Base-by-base conservation (phyloP, 2,329 filamentous ascomycete species). In the Aspergillus bombycis region DNA sequence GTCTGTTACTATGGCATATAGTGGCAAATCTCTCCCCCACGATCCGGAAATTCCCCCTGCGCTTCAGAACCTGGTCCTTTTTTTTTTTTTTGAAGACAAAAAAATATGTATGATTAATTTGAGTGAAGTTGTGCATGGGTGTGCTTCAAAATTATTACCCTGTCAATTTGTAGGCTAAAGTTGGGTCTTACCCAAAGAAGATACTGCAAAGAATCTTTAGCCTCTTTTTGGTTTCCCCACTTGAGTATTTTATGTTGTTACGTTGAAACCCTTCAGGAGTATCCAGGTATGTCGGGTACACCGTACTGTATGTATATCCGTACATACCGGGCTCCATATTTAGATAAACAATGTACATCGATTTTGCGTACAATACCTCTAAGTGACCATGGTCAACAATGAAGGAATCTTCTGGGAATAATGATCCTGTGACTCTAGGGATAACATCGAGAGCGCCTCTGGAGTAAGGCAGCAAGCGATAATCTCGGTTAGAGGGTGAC, bases 1-100 rank as follows among this genome's bases (percentile, higher is more conserved):
- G 52, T 50, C 48, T 50, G 56, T 55, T 54, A 64, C 58, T 65
- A 64, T 63, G 52, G 21, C n/a, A 58, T 57, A 61, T 69, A 70
- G 68, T 68, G 67, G 68, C 62, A 67, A 68, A 68, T 65, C 65
- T 68, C 23, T 61, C 58, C 68, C 68, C 71, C 71, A 72, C 71
- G 71, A 74, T 71, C 67, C 69, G 63, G 67, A 65, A 69, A 65
- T 62, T 62, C 60, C 62, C 61, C 63, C 63, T 56, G 57, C 61
- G 28, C 41, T 56, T 60, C 48, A 57, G 52, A 62, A 57, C 53
- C 16, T 41, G 45, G 43, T 62, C 38, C 60, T 59, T 61, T 61
- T 41, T 62, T 54, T 65, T 63, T 60, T 50, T 58, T 64, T 53
- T 59, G n/a, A 41, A 8, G n/a, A 41, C 8, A 41, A 41, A 9